phyloP scores from a whole-genome alignment of 495 filamentous ascomycete genomes.

The Neurospora sp. region DNA sequence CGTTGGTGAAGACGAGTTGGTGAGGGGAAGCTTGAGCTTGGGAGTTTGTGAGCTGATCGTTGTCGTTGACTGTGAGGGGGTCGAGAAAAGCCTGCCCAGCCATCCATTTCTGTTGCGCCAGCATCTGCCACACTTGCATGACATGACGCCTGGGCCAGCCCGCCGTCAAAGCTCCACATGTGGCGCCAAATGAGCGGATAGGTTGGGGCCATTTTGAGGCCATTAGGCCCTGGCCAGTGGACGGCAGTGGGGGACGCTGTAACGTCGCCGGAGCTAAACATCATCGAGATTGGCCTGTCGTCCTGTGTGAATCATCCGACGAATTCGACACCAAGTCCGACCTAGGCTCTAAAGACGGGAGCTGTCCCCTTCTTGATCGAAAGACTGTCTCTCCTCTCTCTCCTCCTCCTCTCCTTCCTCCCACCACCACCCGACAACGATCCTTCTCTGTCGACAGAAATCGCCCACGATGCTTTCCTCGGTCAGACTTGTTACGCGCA shows the following conservation, averaged over 20 bases:
- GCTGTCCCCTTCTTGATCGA: neutral
- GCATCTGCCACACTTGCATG: neutral
- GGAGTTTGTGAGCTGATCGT: neutral
- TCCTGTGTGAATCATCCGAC: neutral
- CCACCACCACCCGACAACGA: neutral
- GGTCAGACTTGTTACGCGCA: constrained; percentile 24
- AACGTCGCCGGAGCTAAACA: neutral
- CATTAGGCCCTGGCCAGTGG: neutral
- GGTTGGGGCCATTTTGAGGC: neutral
- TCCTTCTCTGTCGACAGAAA: neutral
- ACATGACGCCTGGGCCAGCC: neutral
- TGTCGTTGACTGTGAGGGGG: neutral
- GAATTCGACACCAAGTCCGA: neutral
- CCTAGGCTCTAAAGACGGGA: neutral
- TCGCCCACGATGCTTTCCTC: constrained; percentile 22
- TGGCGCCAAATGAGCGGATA: neutral
- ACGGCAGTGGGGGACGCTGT: neutral
- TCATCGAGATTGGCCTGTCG: constrained; percentile 1
- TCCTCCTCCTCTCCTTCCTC: neutral
- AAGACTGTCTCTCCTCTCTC: neutral
- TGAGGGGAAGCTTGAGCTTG: neutral
- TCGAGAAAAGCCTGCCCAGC: neutral
- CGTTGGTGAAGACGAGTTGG: neutral
- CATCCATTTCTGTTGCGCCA: neutral
- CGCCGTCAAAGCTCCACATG: neutral